Base-by-base conservation (phyloP, 139 green algal genomes). In the Tetratostichococcus sp. region DNA sequence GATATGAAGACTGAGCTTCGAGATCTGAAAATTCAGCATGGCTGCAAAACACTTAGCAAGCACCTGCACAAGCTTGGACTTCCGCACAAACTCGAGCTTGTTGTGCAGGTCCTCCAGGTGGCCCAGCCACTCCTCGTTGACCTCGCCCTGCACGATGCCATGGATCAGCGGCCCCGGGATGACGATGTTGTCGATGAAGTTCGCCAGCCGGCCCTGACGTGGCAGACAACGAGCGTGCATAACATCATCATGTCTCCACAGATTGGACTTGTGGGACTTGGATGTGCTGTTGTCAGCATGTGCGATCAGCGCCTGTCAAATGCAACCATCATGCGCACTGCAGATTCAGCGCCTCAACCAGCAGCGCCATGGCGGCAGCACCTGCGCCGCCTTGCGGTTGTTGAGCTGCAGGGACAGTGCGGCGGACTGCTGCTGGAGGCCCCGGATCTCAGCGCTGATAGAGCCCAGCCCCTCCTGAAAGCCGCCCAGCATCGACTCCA, bases 391-490 rank as follows among this genome's bases (percentile, higher is more conserved):
- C 6, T 87, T 91, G 28, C 95, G 76, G 86, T 98, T 98, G 23
- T 81, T 82, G 5, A 98, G 88, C 80, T 93, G 91, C 28, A 92
- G 84, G 72, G 84, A 89, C 95, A 98, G 97, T 50, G 72, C 86
- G 69, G 90, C 78, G 1, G 72, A 88, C 81, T 97, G 89, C 68
- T 91, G 87, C 72, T 98, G 91, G 75, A 97, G 87, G 50, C 85
- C 79, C 28, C 92, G 79, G 65, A 97, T 96, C 75, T 95, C 93
- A 30, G 82, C 86, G 73, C 82, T 88, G 50, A 93, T 88, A 72
- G 84, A 88, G 31, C 91, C 90, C 68, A 96, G 83, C 72, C 95
- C 91, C 0, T 72, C 71, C 82, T 97, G 89, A 81, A 98, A 98
- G 65, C 81, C 84, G 21, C 87, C 86, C 69, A 98, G 87, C 77